Conservation (phyloP, 805 yeast genomes). For the Blastobotrys attinorum region DNA sequence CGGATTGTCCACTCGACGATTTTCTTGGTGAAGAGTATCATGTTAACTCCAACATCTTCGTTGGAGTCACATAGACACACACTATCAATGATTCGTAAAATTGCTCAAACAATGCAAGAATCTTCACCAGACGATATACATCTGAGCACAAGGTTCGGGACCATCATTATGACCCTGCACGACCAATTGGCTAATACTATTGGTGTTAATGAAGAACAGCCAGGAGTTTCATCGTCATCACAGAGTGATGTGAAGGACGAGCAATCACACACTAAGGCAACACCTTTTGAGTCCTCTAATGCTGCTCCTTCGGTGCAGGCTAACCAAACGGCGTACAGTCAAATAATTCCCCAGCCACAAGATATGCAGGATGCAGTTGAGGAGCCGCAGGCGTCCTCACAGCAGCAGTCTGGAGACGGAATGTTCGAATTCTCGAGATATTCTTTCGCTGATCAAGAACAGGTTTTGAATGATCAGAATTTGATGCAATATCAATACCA, state of each 20-base stretch:
- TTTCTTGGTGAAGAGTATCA: constrained; percentile 76
- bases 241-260: background rate
- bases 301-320: background rate
- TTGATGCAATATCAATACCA: background rate
- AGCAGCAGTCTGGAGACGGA: background rate
- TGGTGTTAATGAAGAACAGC: constrained; percentile 1
- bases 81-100: constrained; percentile 54
- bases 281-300: background rate
- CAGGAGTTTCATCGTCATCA: too few species aligned
- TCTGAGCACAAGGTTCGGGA: constrained; percentile 59
- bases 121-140: constrained; percentile 88
- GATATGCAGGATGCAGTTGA: background rate
- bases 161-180: constrained; percentile 51
- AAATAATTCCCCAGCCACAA: background rate
- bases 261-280: background rate
- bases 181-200: constrained; percentile 1
- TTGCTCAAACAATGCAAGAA: constrained; percentile 67
- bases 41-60: constrained; percentile 22
- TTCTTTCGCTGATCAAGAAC: background rate
- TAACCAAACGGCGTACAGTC: background rate
- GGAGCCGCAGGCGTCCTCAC: background rate
- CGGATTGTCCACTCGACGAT: constrained; percentile 84
- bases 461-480: background rate
- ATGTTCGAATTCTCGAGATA: constrained; percentile 5
- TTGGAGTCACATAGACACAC: constrained; percentile 33